Conservation (phyloP, 768 basidiomycete species). For the Leccinellum luteum region DNA sequence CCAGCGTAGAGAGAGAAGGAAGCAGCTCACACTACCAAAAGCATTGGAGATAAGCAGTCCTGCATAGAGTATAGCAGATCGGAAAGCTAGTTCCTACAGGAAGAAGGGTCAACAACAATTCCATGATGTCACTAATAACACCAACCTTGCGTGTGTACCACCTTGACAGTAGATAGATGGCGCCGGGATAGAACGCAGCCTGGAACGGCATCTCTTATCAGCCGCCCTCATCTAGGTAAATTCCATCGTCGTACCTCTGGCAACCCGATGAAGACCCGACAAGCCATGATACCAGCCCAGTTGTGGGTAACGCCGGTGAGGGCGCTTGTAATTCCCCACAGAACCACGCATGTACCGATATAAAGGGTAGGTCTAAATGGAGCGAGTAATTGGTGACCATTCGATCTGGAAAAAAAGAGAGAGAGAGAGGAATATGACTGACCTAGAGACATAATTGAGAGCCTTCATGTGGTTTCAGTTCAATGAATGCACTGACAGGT, state of each 20-base stretch:
- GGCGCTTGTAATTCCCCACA: constrained; percentile 63
- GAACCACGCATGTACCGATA: constrained; percentile 56
- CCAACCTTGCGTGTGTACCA: constrained; percentile 49
- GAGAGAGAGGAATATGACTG: background rate
- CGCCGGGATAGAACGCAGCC: constrained; percentile 66
- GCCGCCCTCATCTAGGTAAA: background rate
- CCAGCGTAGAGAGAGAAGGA: background rate
- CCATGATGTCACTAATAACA: background rate
- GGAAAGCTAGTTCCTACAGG: constrained; percentile 59
- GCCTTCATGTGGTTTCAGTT: constrained; percentile 35
- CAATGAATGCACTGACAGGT: no score
- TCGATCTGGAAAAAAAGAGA: background rate
- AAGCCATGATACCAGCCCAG: constrained; percentile 52
- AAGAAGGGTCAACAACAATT: background rate
- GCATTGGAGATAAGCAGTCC: constrained; percentile 65
- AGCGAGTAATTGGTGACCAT: background rate
- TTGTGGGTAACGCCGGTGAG: constrained; percentile 55
- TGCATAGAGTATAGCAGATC: constrained; percentile 57
- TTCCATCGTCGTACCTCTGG: constrained; percentile 42
- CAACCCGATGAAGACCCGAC: constrained; percentile 60
- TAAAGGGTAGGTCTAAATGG: constrained; percentile 54
- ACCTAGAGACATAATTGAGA: constrained; percentile 54
- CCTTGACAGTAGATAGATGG: constrained; percentile 45
- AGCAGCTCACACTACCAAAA: constrained; percentile 53
- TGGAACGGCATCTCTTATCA: constrained; percentile 9